These are phyloP conservation scores for Grammothele lineata DNA, from an alignment of 768 basidiomycete species.

Conservation along the genomic window DNA sequence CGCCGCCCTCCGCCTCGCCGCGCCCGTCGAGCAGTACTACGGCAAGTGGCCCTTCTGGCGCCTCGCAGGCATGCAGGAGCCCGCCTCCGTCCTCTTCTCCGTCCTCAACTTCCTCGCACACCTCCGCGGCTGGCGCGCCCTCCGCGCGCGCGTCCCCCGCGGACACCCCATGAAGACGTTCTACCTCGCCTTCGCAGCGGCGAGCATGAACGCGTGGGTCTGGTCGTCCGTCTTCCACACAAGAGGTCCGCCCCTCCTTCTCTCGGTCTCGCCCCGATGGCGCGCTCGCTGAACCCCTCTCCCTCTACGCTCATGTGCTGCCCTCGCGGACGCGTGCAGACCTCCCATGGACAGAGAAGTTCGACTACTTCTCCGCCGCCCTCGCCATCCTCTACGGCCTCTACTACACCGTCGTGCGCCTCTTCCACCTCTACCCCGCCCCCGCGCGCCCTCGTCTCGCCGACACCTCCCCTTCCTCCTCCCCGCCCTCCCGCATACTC, in stretches of 20 bases:
- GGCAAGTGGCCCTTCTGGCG: constrained; percentile 99
- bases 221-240: constrained; percentile 93
- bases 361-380: constrained; percentile 96
- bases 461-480: constrained; percentile 5
- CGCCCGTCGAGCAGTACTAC: constrained; percentile 69
- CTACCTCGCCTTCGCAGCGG: constrained; percentile 60
- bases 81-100: constrained; percentile 87
- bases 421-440: constrained; percentile 68
- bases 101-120: constrained; percentile 83
- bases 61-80: constrained; percentile 87
- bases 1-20: constrained; percentile 38
- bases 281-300: background rate
- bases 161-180: constrained; percentile 67
- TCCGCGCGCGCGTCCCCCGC: constrained; percentile 44
- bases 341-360: constrained; percentile 73
- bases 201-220: constrained; percentile 87
- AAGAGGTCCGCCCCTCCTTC: constrained; percentile 54
- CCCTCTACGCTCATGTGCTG: constrained; percentile 2
- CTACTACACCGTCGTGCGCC: constrained; percentile 71
- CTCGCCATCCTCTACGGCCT: constrained; percentile 78
- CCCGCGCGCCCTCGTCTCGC: constrained; percentile 19
- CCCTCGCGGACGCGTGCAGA: constrained; percentile 42
- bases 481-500: constrained; percentile 11
- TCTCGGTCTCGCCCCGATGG: background rate
- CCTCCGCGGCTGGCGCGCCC: constrained; percentile 47